Percentiles rank a stretch among this genome's conserved stretches.
phyloP scores from a whole-genome alignment of 202 grass and related monocot species.

The Digitaria exilis region DNA sequence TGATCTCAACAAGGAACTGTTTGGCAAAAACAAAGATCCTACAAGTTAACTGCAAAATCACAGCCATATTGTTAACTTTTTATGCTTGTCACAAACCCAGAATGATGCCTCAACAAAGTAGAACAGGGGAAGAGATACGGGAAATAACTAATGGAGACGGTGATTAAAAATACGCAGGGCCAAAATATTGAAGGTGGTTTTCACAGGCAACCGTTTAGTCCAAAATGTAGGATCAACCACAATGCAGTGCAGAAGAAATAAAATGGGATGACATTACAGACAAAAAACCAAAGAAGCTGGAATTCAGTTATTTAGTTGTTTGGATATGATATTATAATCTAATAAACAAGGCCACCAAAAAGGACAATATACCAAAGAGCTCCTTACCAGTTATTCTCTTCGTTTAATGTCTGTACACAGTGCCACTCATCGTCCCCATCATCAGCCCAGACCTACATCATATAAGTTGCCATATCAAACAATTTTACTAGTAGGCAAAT shows the following conservation, averaged over 20 bases:
- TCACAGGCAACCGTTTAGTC: not conserved
- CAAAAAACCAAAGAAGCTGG: not conserved
- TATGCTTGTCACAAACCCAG: slow-evolving; percentile 21
- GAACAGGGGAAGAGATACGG: not conserved
- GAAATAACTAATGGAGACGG: slow-evolving; percentile 1
- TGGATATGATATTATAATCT: not conserved
- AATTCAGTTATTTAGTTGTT: not conserved
- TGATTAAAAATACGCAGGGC: not conserved
- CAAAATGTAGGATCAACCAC: slow-evolving; percentile 22
- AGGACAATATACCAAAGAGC: not conserved
- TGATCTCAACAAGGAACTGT: not conserved
- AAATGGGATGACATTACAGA: slow-evolving; percentile 4
- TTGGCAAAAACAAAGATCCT: not conserved
- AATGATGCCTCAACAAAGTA: slow-evolving; percentile 12
- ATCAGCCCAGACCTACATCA: slow-evolving; percentile 77
- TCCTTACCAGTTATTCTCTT: slow-evolving; percentile 55
- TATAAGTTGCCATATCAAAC: slow-evolving; percentile 26
- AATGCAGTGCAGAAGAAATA: not conserved
- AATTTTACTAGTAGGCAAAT: slow-evolving; percentile 14
- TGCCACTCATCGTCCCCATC: slow-evolving; percentile 89
- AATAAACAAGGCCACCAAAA: not conserved
- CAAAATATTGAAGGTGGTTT: not conserved
- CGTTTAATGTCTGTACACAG: slow-evolving; percentile 85
- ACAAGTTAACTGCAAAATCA: slow-evolving; percentile 10
- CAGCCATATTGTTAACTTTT: not conserved